Conservation (phyloP, 73 alveolate species). For the Paramecium pentaurelia region DNA sequence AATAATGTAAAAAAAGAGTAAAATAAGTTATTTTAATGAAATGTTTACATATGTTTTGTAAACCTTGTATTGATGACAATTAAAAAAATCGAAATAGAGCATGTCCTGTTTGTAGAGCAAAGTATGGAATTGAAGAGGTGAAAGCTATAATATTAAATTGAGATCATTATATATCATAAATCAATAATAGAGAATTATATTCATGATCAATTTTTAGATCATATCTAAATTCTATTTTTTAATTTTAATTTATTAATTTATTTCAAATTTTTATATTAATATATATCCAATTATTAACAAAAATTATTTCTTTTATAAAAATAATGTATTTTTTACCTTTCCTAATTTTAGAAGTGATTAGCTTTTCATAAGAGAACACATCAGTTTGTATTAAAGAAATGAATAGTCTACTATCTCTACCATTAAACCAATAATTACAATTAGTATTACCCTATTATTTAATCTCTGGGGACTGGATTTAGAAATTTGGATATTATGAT, state of each 20-base stretch:
- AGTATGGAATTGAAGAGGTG: slow-evolving; percentile 8
- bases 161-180: not conserved
- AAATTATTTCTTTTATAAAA: not conserved
- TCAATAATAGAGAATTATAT: not conserved
- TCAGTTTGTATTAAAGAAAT: not conserved
- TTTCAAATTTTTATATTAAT: not conserved
- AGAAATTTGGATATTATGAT: not conserved
- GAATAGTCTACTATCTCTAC: not conserved
- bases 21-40: slow-evolving; percentile 5
- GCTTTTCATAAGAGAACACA: not conserved
- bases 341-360: not conserved
- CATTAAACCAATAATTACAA: not conserved
- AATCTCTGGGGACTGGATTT: not conserved
- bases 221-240: not conserved
- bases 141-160: not conserved
- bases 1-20: slow-evolving; percentile 17
- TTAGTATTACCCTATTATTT: not conserved
- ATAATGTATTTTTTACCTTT: not conserved
- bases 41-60: slow-evolving; percentile 46
- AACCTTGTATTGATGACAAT: slow-evolving; percentile 19
- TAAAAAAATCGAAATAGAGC: slow-evolving; percentile 36
- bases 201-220: not conserved
- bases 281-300: not conserved
- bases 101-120: slow-evolving; percentile 31
- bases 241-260: not conserved